These are phyloP conservation scores for Echinochloa phyllopogon DNA, from an alignment of 176 grass and related monocot species.

Conservation along the genomic window DNA sequence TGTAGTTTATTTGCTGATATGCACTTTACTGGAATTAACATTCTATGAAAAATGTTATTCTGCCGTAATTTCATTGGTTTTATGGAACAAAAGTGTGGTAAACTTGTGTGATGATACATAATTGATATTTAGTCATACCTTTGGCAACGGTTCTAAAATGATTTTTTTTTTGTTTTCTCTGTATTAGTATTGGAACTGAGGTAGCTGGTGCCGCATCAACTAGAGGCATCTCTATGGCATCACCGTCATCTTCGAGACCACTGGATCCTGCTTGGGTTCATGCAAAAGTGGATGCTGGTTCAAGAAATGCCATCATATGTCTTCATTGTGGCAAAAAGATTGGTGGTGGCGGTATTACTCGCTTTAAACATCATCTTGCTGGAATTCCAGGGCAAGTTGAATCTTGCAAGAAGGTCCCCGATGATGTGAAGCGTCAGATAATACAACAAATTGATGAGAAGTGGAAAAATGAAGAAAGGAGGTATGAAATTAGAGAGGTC, in stretches of 20 bases:
- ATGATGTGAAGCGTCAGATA: slow-evolving; percentile 55
- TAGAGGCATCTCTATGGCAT: slow-evolving; percentile 32
- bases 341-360: slow-evolving; percentile 44
- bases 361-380: slow-evolving; percentile 64
- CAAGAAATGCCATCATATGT: slow-evolving; percentile 51
- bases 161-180: not conserved
- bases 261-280: slow-evolving; percentile 64
- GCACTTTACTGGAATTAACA: not conserved
- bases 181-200: slow-evolving; percentile 7
- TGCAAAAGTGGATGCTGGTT: slow-evolving; percentile 39
- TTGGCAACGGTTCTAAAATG: slow-evolving; percentile 1
- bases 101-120: not conserved
- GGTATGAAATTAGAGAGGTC: slow-evolving; percentile 22
- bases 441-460: slow-evolving; percentile 39
- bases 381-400: slow-evolving; percentile 58
- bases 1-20: not conserved
- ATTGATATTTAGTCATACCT: slow-evolving; percentile 4
- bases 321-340: slow-evolving; percentile 61
- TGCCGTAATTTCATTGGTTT: not conserved
- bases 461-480: slow-evolving; percentile 51
- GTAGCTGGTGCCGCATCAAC: not conserved
- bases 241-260: slow-evolving; percentile 30
- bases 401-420: slow-evolving; percentile 57
- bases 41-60: not conserved
- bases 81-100: not conserved